These are phyloP conservation scores for Xanthoconium stramineum DNA, from an alignment of 768 basidiomycete genomes.

Conservation along the genomic window DNA sequence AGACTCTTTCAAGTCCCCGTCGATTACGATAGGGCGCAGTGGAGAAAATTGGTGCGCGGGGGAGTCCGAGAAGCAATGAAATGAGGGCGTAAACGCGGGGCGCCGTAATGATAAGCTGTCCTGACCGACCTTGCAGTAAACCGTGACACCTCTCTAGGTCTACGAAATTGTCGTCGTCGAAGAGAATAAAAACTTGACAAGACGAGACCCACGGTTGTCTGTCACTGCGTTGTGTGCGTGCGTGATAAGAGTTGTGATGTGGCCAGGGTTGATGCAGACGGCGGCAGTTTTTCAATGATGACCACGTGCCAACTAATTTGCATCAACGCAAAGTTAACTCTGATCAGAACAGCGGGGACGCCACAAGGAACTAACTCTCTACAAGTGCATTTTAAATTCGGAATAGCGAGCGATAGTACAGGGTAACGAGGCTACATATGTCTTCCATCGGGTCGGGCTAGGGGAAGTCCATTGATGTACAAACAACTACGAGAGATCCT, in stretches of 20 bases:
- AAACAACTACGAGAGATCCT: constrained; percentile 29
- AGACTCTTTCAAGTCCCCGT: constrained; percentile 5
- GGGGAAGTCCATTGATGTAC: constrained; percentile 31
- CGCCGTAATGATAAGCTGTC: constrained; percentile 6
- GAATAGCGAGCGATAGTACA: constrained; percentile 24
- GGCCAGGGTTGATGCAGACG: constrained; percentile 1
- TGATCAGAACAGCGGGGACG: neutral
- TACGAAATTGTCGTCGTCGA: neutral
- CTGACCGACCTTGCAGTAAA: neutral
- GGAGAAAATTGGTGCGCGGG: constrained; percentile 14
- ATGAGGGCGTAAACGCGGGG: neutral
- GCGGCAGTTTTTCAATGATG: neutral
- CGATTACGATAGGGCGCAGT: constrained; percentile 24
- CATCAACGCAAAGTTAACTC: constrained; percentile 9
- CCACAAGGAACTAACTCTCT: constrained; percentile 14
- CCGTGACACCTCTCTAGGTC: neutral
- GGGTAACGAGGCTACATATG: constrained; percentile 29
- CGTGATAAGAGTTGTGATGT: neutral
- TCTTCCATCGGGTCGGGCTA: constrained; percentile 21
- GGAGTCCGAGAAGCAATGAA: neutral
- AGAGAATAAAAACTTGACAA: neutral
- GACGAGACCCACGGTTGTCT: neutral
- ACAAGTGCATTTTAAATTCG: constrained; percentile 15
- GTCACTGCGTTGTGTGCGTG: neutral
- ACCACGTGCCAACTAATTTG: constrained; percentile 1